Evolutionary conservation across 1,284 basidiomycete genomes (phyloP).

Genomic region (Wallemia ichthyophaga): DNA sequence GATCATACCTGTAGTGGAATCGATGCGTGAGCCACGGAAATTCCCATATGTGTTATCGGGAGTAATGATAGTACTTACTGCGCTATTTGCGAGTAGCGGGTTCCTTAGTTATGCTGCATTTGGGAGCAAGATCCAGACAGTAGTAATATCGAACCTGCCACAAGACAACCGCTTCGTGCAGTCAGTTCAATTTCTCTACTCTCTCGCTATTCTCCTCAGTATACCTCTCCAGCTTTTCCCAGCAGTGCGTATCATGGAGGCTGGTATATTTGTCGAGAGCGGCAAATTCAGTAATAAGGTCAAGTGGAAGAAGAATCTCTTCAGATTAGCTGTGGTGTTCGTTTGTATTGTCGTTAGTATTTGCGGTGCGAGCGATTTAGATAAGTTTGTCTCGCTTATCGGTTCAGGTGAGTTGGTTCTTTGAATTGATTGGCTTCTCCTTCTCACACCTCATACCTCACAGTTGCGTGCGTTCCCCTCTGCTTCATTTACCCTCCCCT

Average conservation of each 20-base stretch:
- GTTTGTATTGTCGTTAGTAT: slow-evolving; percentile 47
- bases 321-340: slow-evolving; percentile 46
- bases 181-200: slow-evolving; percentile 30
- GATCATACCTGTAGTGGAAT: slow-evolving; percentile 85
- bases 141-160: slow-evolving; percentile 82
- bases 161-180: slow-evolving; percentile 63
- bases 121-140: slow-evolving; percentile 61
- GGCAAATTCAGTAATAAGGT: slow-evolving; percentile 60
- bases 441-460: neutral
- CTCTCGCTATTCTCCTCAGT: slow-evolving; percentile 76
- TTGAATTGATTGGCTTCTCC: neutral
- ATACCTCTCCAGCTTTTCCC: slow-evolving; percentile 92
- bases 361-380: slow-evolving; percentile 61
- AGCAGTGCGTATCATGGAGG: slow-evolving; percentile 85
- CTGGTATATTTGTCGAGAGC: slow-evolving; percentile 53
- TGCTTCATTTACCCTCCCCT: slow-evolving; percentile 85
- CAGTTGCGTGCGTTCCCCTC: slow-evolving; percentile 34
- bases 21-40: slow-evolving; percentile 57
- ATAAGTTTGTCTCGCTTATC: slow-evolving; percentile 87
- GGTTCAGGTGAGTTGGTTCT: slow-evolving; percentile 44
- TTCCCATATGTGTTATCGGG: slow-evolving; percentile 66
- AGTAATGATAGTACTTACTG: slow-evolving; percentile 47
- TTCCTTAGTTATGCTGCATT: slow-evolving; percentile 66
- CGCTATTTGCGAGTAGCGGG: slow-evolving; percentile 67
- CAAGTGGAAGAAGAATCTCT: slow-evolving; percentile 67